Evolutionary conservation across 179 eudicot genomes (phyloP), one percentile per base, ranked within the genome.

Genomic region (Patellifolia procumbens): DNA sequence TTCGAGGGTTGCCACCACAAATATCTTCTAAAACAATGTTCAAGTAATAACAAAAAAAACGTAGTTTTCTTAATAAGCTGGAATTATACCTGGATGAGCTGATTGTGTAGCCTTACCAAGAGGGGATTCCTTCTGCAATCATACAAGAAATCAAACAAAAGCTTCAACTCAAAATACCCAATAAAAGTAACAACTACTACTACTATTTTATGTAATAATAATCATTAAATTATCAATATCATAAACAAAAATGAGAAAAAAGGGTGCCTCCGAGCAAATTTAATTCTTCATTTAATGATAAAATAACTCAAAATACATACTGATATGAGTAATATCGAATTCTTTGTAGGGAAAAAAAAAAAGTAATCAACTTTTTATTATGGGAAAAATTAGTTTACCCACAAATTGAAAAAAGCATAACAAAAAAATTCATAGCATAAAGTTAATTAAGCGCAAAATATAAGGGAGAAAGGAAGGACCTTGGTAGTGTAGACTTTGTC

Each of bases 401-500:
- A 60, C 19, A 31, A 13, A 60, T 0, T 31, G 15, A 9, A 0
- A 4, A 13, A 61, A 2, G 1, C 1, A 51, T 2, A 1, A 35
- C 0, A 22, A 1, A 24, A 22, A 37, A 28, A 3, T 34, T 15
- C 11, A 37, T 1, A 3, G 3, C 0, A 26, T 19, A 51, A 22
- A 24, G 26, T 28, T 9, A 51, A 11, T 1, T 20, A 11, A 20
- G 3, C 32, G 48, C n/a, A 19, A 52, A 22, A 2, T 8, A 17
- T 19, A 58, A 60, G 45, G 26, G 10, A 13, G 15, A 55, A n/a
- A 17, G 4, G n/a, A 32, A 13, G 34, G 8, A 73, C 98, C 96
- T 92, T 94, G 29, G 98, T 94, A 68, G 98, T 94, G 89, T 94
- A 94, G 78, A 94, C 98, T 80, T 94, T 94, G 80, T 89, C 92